Base-by-base conservation (phyloP, 1,284 basidiomycete genomes). In the Moniliophthora roreri region DNA sequence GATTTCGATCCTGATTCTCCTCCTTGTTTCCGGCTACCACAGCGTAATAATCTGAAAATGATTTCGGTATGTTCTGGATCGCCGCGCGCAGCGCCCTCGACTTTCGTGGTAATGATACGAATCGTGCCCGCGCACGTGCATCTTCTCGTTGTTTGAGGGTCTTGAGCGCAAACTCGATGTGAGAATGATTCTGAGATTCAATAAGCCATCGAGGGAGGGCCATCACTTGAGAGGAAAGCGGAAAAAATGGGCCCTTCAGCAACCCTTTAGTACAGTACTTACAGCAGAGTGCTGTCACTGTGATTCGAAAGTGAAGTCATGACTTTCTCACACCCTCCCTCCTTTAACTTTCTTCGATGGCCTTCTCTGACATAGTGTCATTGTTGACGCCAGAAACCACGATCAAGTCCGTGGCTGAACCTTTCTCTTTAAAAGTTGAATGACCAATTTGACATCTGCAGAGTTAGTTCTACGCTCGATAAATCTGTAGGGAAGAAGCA, bases 381-480 rank as follows among this genome's bases (percentile, higher is more conserved):
- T 63, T 79, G 26, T 61, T 82, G 49, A 72, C 68, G 40, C 55
- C 72, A 50, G 76, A 76, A 50, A 83, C 80, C 10, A 71, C 67
- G 44, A 77, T 85, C 64, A 84, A 78, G 84, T 84, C 55, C 48
- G 74, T 68, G 36, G 20, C 15, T 35, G 39, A 47, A 41, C 15
- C 40, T 15, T 28, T 11, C 18, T 48, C 36, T 32, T 32, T 40
- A 8, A 21, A 46, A 40, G 48, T 58, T 10, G 59, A 56, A 35
- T 54, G 38, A 36, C 35, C n/a, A 15, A n/a, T 20, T 28, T 26
- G 13, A 16, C 34, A 10, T 18, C 8, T 26, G 13, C 49, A 92
- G 90, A 75, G 90, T 91, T 59, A 91, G 88, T 68, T 91, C 89
- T n/a, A 85, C 84, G 2, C 73, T 91, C n/a, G 87, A 91, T 66